phyloP scores from a whole-genome alignment of 768 basidiomycete species.

The Clitopilus hobsonii region DNA sequence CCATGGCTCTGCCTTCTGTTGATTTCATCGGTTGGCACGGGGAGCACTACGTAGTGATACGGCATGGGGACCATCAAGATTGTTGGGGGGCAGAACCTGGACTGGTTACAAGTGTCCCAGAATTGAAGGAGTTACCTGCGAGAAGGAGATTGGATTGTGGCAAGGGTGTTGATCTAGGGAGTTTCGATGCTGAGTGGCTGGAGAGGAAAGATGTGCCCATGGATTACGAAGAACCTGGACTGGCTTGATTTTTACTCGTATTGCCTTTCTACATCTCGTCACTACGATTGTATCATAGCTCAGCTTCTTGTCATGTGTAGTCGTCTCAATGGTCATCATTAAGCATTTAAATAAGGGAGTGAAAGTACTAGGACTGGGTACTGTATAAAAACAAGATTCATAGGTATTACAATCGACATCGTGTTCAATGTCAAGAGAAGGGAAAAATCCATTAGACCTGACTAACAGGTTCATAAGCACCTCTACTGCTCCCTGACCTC shows the following conservation, averaged over 20 bases:
- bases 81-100: constrained; percentile 6
- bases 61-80: constrained; percentile 17
- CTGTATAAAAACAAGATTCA: not conserved
- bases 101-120: constrained; percentile 18
- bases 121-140: constrained; percentile 59
- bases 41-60: constrained; percentile 63
- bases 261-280: no score
- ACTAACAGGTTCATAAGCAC: constrained; percentile 64
- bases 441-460: constrained; percentile 36
- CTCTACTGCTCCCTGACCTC: constrained; percentile 41
- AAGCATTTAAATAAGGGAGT: no score
- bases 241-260: constrained; percentile 26
- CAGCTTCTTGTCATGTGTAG: no score
- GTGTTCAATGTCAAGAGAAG: not conserved
- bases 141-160: constrained; percentile 57
- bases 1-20: constrained; percentile 41
- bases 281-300: no score
- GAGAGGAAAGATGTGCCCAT: constrained; percentile 74
- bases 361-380: no score
- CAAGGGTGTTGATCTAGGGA: constrained; percentile 61
- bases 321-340: no score
- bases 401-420: not conserved
- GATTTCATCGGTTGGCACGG: constrained; percentile 75
- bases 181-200: constrained; percentile 59
- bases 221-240: constrained; percentile 63